Percentiles rank a stretch among this genome's conserved stretches.
Conservation (phyloP, 2,329 filamentous ascomycete species). For the Monilinia vaccinii-corymbosi region DNA sequence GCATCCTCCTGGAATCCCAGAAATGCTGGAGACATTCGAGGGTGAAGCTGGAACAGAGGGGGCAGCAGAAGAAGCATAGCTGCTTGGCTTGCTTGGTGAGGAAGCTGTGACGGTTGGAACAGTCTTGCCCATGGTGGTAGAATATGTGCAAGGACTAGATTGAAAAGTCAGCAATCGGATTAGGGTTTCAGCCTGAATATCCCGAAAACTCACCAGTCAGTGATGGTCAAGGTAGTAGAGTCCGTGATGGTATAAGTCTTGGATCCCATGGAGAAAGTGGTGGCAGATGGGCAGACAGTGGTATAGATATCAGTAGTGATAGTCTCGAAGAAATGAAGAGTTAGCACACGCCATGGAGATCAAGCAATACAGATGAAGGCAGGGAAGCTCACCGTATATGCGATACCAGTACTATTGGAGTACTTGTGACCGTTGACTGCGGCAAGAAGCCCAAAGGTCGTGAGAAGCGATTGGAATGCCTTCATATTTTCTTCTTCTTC, state of each 20-base stretch:
- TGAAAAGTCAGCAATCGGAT: not conserved
- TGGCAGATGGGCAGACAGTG: constrained; percentile 30
- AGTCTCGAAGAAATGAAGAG: not conserved
- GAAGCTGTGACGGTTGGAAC: not conserved
- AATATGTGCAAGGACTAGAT: constrained; percentile 8
- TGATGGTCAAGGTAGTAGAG: constrained; percentile 40
- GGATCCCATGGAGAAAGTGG: constrained; percentile 34
- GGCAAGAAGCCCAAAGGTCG: constrained; percentile 9
- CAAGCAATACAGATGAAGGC: not conserved
- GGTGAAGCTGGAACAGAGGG: not conserved
- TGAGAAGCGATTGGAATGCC: constrained; percentile 6
- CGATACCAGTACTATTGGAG: constrained; percentile 5
- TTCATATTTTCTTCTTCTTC: constrained; percentile 7
- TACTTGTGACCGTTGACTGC: constrained; percentile 4
- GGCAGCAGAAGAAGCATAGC: not conserved
- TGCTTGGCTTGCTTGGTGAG: not conserved
- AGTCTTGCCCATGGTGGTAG: constrained; percentile 1
- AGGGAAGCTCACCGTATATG: constrained; percentile 4
- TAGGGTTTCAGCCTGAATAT: not conserved
- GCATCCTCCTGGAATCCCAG: too few species aligned
- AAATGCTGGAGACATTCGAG: not conserved
- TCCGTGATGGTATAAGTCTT: constrained; percentile 51
- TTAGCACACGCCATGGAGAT: not conserved
- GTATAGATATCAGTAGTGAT: constrained; percentile 33
- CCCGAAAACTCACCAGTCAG: constrained; percentile 29